A percentile compares a stretch with the other conserved stretches of the same genome.
Conservation (phyloP, 2,329 filamentous ascomycete species). For the Trichophyton equinum region DNA sequence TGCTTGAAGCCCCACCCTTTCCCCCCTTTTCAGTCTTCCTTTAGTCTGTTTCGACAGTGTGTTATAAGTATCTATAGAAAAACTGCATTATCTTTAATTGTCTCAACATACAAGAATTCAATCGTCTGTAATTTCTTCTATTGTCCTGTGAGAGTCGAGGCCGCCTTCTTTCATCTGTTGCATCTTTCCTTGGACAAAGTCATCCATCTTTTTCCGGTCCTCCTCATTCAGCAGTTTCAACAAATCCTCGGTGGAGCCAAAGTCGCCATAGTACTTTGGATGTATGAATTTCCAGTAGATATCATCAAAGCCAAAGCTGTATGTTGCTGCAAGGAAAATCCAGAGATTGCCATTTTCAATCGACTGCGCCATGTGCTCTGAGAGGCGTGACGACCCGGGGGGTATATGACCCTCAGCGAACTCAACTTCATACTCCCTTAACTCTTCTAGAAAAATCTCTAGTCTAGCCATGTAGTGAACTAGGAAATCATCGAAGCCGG, state of each 20-base stretch:
- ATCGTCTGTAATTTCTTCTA: conserved; percentile 14
- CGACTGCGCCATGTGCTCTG: conserved; percentile 16
- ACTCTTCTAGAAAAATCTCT: conserved; percentile 15
- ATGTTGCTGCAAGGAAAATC: conserved; percentile 19
- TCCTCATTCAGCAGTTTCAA: conserved; percentile 15
- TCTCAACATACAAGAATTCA: neutral
- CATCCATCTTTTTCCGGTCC: conserved; percentile 16
- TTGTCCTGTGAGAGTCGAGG: conserved; percentile 14
- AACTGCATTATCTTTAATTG: too few relatives aligned
- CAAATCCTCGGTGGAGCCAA: conserved; percentile 18
- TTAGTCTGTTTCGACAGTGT: too few relatives aligned
- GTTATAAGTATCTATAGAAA: too few relatives aligned
- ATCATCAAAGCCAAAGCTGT: conserved; percentile 21
- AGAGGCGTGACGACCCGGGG: conserved; percentile 14
- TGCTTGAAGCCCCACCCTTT: too few relatives aligned
- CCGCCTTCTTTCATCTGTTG: conserved; percentile 15
- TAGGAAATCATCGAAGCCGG: conserved; percentile 17
- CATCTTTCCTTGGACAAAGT: conserved; percentile 19
- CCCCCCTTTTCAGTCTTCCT: too few relatives aligned
- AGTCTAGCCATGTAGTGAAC: conserved; percentile 16
- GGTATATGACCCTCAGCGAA: neutral
- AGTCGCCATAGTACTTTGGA: conserved; percentile 17
- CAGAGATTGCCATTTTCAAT: conserved; percentile 21
- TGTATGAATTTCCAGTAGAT: conserved; percentile 23
- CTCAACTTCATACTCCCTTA: conserved; percentile 14